A percentile compares a stretch with the other conserved stretches of the same genome.
Conservation (phyloP, 768 basidiomycete genomes). For the Pleurotus tuber-regium region DNA sequence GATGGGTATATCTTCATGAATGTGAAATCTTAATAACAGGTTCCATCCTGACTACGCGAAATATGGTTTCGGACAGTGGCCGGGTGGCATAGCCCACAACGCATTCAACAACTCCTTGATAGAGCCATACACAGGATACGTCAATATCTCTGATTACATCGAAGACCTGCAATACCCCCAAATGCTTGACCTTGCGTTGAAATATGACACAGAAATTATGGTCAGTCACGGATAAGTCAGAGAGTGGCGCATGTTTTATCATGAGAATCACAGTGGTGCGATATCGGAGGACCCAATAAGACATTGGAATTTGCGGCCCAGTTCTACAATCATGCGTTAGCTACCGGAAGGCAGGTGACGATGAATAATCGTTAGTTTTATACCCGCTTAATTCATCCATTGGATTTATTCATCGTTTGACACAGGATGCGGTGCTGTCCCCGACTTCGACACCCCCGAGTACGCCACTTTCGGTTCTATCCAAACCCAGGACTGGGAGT, state of each 20-base stretch:
- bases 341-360: constrained; percentile 43
- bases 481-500: constrained; percentile 53
- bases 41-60: constrained; percentile 51
- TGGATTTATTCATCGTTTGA: neutral
- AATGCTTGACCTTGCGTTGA: constrained; percentile 4
- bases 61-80: constrained; percentile 51
- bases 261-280: constrained; percentile 44
- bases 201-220: constrained; percentile 10
- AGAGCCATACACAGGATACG: constrained; percentile 40
- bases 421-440: constrained; percentile 45
- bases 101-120: constrained; percentile 41
- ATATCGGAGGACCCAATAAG: constrained; percentile 51
- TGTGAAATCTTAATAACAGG: constrained; percentile 26
- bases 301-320: constrained; percentile 42
- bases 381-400: neutral
- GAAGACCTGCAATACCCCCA: constrained; percentile 7
- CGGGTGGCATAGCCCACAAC: constrained; percentile 53
- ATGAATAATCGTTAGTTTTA: constrained; percentile 31
- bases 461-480: constrained; percentile 46
- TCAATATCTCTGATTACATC: constrained; percentile 3
- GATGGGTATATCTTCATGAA: neutral
- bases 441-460: constrained; percentile 58
- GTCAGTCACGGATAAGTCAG: too few relatives aligned
- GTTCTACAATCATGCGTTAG: constrained; percentile 41
- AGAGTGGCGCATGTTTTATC: too few relatives aligned